phyloP scores from a whole-genome alignment of 345 rosid genomes.

The Eucalyptus albens region DNA sequence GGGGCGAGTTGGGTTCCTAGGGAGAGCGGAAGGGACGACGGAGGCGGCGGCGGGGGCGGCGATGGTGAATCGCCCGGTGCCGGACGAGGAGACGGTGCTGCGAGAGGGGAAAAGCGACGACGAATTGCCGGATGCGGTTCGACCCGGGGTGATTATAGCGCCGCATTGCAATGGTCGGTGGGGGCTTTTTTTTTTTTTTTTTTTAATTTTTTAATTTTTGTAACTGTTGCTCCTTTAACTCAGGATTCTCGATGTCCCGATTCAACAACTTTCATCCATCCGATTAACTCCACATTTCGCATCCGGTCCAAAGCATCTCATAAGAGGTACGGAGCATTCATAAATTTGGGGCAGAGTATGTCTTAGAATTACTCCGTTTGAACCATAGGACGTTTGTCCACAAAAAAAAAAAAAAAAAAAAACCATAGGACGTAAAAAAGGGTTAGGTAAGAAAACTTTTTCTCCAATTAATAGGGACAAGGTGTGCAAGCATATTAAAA shows the following conservation, averaged over 20 bases:
- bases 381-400: too few relatives aligned
- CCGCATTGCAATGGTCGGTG: not conserved
- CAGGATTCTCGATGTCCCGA: not conserved
- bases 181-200: too few relatives aligned
- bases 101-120: not conserved
- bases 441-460: rapidly evolving
- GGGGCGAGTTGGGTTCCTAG: not conserved
- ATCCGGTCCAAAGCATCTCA: not conserved
- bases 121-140: not conserved
- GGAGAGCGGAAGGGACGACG: not conserved
- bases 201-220: not conserved
- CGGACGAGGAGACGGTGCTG: not conserved
- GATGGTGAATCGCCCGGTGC: not conserved
- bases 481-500: too few relatives aligned
- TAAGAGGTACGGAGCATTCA: too few relatives aligned
- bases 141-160: not conserved
- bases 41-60: not conserved
- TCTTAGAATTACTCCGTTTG: too few relatives aligned
- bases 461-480: too few relatives aligned
- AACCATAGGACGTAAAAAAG: too few relatives aligned
- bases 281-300: not conserved
- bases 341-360: too few relatives aligned
- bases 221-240: not conserved
- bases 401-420: too few relatives aligned
- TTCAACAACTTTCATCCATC: not conserved